These are phyloP conservation scores for Picea abies DNA, from an alignment of 83 land plant species.

Conservation along the genomic window DNA sequence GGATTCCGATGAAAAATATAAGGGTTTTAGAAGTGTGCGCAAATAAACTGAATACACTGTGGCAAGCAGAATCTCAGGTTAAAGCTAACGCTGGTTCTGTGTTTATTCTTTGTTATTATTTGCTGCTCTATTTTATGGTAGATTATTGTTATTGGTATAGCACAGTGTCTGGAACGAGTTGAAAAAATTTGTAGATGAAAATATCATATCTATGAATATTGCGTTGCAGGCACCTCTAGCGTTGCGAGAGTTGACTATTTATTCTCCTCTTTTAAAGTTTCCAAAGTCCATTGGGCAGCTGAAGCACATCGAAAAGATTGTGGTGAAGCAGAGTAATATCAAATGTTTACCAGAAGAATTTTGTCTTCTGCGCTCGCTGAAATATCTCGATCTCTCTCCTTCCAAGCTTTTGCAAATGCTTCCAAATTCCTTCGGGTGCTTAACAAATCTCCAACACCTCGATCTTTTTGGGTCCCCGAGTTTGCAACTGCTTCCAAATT, in stretches of 20 bases:
- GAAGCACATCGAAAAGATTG: not conserved
- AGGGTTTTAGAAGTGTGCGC: too few relatives aligned
- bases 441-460: not conserved
- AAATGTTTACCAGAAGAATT: not conserved
- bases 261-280: not conserved
- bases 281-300: not conserved
- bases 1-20: too few relatives aligned
- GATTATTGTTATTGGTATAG: too few relatives aligned
- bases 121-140: too few relatives aligned
- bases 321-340: not conserved
- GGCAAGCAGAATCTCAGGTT: too few relatives aligned
- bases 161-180: too few relatives aligned
- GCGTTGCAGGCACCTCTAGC: not conserved
- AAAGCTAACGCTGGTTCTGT: too few relatives aligned
- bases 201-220: too few relatives aligned
- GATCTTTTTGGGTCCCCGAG: not conserved
- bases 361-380: not conserved
- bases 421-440: not conserved
- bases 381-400: not conserved
- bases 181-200: too few relatives aligned
- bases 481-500: too few relatives aligned
- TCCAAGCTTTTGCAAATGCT: not conserved
- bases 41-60: too few relatives aligned
- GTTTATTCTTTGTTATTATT: too few relatives aligned
- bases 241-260: not conserved